Percentiles rank a stretch among this genome's conserved stretches.
phyloP scores from a whole-genome alignment of 2,329 filamentous ascomycete genomes.

The Fusarium staphyleae region DNA sequence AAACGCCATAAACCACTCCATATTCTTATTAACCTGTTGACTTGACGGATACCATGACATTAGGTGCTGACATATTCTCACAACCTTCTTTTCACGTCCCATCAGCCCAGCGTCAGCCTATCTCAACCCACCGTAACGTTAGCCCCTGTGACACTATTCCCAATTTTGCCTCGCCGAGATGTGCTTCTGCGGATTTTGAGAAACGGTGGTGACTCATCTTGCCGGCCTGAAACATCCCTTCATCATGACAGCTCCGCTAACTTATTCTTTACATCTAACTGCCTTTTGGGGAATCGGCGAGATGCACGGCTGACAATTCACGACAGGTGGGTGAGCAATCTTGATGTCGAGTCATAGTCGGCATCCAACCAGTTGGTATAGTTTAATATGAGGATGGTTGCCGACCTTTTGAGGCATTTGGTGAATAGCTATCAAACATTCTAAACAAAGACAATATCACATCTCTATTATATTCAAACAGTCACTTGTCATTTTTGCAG shows the following conservation, averaged over 20 bases:
- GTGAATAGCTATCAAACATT: neutral
- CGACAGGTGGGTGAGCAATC: neutral
- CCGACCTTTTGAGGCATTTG: constrained; percentile 3
- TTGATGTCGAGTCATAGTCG: constrained; percentile 8
- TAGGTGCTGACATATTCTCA: neutral
- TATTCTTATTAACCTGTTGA: too few relatives aligned
- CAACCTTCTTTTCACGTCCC: neutral
- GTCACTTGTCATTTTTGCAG: neutral
- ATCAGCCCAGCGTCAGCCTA: neutral
- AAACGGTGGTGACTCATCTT: constrained; percentile 30
- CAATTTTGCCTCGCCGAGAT: constrained; percentile 33
- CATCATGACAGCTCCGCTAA: too few relatives aligned
- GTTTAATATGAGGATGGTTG: constrained; percentile 24
- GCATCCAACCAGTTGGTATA: neutral
- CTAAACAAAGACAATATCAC: neutral
- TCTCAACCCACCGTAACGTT: neutral
- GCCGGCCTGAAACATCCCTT: neutral
- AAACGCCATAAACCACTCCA: too few relatives aligned
- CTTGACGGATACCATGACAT: too few relatives aligned
- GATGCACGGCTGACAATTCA: constrained; percentile 7
- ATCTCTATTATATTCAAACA: neutral
- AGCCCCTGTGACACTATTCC: constrained; percentile 22
- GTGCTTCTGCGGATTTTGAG: constrained; percentile 2
- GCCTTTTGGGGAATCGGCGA: constrained; percentile 5
- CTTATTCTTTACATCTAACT: too few relatives aligned